Evolutionary conservation across 139 green algal species (phyloP).

Genomic region (Nannochloris sp.): DNA sequence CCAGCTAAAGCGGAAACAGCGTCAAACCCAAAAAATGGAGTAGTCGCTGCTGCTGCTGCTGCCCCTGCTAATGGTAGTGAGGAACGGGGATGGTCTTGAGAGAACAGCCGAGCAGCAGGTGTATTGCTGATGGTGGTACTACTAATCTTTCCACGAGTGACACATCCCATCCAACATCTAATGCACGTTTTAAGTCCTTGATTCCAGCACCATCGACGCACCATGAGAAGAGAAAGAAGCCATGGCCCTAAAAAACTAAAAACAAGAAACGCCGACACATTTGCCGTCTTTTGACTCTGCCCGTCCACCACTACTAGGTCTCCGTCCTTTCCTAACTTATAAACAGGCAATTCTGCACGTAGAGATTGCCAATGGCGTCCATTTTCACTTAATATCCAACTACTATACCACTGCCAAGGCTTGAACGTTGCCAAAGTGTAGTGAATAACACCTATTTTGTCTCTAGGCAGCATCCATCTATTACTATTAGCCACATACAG

Average conservation of each 20-base stretch:
- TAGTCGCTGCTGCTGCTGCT: neutral
- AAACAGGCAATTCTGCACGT: neutral
- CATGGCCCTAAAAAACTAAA: neutral
- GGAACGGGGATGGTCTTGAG: neutral
- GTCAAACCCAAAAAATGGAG: neutral
- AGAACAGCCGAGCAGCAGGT: neutral
- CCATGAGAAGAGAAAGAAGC: neutral
- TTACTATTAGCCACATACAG: constrained; percentile 59
- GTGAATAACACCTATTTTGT: constrained; percentile 52
- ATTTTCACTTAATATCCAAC: constrained; percentile 47
- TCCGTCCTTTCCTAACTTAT: too few relatives aligned
- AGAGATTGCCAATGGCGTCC: neutral
- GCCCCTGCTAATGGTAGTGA: neutral
- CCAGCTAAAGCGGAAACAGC: neutral
- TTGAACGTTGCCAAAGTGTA: constrained; percentile 73
- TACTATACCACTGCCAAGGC: constrained; percentile 66
- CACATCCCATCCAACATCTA: neutral
- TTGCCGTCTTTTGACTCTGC: neutral
- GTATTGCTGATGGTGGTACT: neutral
- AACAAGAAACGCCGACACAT: neutral
- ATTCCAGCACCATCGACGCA: neutral
- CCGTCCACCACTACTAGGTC: neutral
- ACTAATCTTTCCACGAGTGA: neutral
- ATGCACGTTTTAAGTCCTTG: neutral
- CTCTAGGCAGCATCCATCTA: constrained; percentile 46